Base-by-base conservation (phyloP, 2,329 filamentous ascomycete genomes). In the Apiospora marii region DNA sequence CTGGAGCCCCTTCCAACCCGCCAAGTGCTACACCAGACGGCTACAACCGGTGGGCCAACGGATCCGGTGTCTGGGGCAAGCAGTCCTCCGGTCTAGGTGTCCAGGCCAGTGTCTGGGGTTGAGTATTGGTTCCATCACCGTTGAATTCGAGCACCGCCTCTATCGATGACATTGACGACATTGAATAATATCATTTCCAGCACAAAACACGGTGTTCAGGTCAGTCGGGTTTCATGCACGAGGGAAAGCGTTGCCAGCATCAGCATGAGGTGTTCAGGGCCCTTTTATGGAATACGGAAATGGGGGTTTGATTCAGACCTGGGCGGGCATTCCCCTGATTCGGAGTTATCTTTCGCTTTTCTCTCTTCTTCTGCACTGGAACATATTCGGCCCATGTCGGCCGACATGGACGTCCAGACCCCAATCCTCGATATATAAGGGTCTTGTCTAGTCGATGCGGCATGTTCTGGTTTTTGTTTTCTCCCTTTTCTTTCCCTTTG, bases 71-170 rank as follows among this genome's bases (percentile, higher is more conserved):
- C 67, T 98, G 95, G 95, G 93, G 94, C 73, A 92, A 92, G 79
- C 94, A 93, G 79, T 93, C 92, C 75, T 93, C 92, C 76, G 90
- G 91, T 69, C 91, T 97, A 74, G 94, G 95, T 76, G 93, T 95
- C 74, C 94, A 97, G 82, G 95, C 95, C 76, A 97, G 94, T 76
- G 96, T 98, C 77, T 98, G 95, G 95, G 95, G 95, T 78, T 98
- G 92, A 78, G 71, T 74, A 69, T n/a, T 30, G 41, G 34, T 73
- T 53, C 22, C 34, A 64, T 13, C 8, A 64, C n/a, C 8, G 27
- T 64, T 24, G 22, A 22, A 12, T 41, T 64, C 34, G 19, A 41
- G 22, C 58, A 34, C 58, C 58, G 58, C 41, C 49, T 61, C 19
- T 49, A 51, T 51, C 27, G 48, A 70, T 41, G 68, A 70, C 68